Percentiles rank a stretch among this genome's conserved stretches.
These are phyloP conservation scores for Talaromyces atroroseus DNA, from an alignment of 2,329 filamentous ascomycete species.

Conservation along the genomic window DNA sequence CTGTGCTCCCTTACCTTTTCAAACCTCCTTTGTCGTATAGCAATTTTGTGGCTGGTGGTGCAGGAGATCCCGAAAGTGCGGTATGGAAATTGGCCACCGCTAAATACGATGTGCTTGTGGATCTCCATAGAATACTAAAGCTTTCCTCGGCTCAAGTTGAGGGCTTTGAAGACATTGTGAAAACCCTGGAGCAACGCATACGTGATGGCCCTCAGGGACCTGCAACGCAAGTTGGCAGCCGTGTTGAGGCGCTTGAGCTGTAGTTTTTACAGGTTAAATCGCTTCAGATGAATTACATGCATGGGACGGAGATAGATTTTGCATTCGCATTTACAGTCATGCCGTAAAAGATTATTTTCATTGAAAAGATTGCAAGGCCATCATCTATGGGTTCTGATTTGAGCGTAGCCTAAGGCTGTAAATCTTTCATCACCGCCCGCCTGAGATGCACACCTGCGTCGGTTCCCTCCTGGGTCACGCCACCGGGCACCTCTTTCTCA, in stretches of 20 bases:
- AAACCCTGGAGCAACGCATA: constrained; percentile 35
- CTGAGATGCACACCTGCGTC: too few species aligned
- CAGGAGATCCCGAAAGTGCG: constrained; percentile 52
- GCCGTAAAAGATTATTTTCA: too few species aligned
- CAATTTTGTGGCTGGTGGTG: constrained; percentile 53
- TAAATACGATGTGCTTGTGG: constrained; percentile 53
- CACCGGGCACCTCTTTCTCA: too few species aligned
- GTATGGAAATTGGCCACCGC: constrained; percentile 54
- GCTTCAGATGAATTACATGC: neutral
- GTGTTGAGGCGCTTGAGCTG: constrained; percentile 33
- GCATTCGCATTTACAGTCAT: neutral
- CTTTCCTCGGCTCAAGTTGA: constrained; percentile 25
- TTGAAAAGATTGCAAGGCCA: too few species aligned
- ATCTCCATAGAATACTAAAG: constrained; percentile 43
- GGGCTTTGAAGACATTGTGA: constrained; percentile 37
- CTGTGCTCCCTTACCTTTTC: constrained; percentile 52
- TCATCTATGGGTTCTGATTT: too few species aligned
- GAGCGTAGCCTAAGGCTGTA: too few species aligned
- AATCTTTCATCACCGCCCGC: too few species aligned
- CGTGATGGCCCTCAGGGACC: constrained; percentile 40
- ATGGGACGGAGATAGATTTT: neutral
- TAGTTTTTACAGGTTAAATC: constrained; percentile 15
- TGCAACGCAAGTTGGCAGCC: constrained; percentile 23
- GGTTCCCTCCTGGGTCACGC: too few species aligned
- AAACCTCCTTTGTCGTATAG: constrained; percentile 53